A percentile compares a stretch with the other conserved stretches of the same genome.
Conservation (phyloP, 306 rosid species). For the Neltuma alba region DNA sequence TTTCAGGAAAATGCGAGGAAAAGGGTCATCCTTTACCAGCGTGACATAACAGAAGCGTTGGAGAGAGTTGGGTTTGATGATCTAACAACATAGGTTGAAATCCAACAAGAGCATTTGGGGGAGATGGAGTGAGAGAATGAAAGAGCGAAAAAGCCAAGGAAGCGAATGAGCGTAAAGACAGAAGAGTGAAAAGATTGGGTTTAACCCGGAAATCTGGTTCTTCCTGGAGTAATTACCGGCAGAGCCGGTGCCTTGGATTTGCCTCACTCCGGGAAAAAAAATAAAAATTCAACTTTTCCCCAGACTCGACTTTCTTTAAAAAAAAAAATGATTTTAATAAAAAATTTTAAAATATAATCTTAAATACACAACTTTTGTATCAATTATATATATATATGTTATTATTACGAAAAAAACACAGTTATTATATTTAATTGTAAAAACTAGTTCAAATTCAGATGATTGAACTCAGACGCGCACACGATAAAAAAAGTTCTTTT, state of each 20-base stretch:
- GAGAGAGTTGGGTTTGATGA: constrained; percentile 29
- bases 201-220: constrained; percentile 47
- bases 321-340: too few species aligned
- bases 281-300: neutral
- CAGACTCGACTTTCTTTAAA: neutral
- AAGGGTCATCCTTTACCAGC: neutral
- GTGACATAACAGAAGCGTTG: constrained; percentile 22
- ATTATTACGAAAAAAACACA: neutral
- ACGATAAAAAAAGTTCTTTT: neutral
- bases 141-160: constrained; percentile 26
- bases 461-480: neutral
- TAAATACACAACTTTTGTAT: too few species aligned
- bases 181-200: constrained; percentile 29
- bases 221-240: constrained; percentile 30
- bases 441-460: neutral
- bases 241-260: constrained; percentile 21
- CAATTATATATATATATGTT: too few species aligned
- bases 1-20: constrained; percentile 45
- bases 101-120: constrained; percentile 7
- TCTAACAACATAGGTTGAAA: constrained; percentile 14
- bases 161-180: constrained; percentile 23
- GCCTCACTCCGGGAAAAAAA: neutral
- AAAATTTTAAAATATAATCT: too few species aligned
- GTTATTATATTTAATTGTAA: neutral
- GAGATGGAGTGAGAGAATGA: constrained; percentile 29